Evolutionary conservation across 2,329 filamentous ascomycete species (phyloP), one percentile per base, ranked within the genome.

Genomic region (Neofusicoccum kwambonambiense): DNA sequence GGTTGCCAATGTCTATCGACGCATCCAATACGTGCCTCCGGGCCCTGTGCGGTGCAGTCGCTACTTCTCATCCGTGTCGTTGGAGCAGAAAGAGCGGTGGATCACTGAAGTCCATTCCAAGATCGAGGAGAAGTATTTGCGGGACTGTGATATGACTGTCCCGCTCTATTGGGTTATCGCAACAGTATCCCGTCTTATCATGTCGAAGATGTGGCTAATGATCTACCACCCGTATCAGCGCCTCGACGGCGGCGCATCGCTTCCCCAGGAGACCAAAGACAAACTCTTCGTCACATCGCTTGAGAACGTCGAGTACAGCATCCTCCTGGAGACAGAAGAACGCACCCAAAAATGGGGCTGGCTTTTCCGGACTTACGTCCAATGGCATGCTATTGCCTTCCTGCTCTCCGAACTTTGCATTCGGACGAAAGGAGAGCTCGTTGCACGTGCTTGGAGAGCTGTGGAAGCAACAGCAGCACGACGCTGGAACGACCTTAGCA

Each of bases 151-250:
- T 63, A 82, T 83, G 68, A 79, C 81, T 0, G 77, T 87, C 1
- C 86, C 86, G 7, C 77, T 91, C 1, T 87, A 87, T 67, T 91
- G 89, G 88, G 85, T 90, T 31, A 85, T 85, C 7, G 87, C 86
- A 3, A 90, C 89, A 31, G 81, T 90, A 17, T 82, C 85, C 2
- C 85, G 88, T 9, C 81, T 92, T 34, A 86, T 91, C 67, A 83
- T 91, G 75, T 86, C 87, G 45, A 92, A 91, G 76, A 87, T 93
- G 81, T 91, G 89, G 79, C 82, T 95, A 41, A 84, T 93, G 66
- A 84, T 92, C 2, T 90, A 94, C 71, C 88, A 94, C 69, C 90
- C 90, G 0, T 83, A 89, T 70, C 86, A 90, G 37, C 85, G 87
- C 60, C 82, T 83, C 39, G 84, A 87, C 31, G 81, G 83, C 9